Percentiles rank a stretch among this genome's conserved stretches.
phyloP scores from a whole-genome alignment of 1,284 basidiomycete species.

The Naganishia sp. region DNA sequence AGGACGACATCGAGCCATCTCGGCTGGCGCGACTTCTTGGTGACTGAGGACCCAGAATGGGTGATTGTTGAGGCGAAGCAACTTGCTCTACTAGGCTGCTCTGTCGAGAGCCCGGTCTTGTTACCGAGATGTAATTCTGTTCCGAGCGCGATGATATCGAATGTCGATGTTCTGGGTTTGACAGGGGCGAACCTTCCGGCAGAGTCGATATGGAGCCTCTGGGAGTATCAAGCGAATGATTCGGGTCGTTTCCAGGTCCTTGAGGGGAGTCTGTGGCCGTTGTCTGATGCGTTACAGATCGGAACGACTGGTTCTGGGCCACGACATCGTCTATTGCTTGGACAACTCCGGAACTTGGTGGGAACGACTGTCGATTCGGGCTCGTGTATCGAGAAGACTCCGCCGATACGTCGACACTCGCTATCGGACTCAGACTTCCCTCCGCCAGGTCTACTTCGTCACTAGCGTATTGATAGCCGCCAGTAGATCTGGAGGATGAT shows the following conservation, averaged over 20 bases:
- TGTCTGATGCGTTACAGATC: not conserved
- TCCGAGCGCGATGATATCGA: slow-evolving; percentile 22
- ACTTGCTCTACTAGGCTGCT: slow-evolving; percentile 27
- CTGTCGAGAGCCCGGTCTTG: slow-evolving; percentile 19
- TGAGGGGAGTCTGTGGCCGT: not conserved
- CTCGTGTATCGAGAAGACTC: slow-evolving; percentile 27
- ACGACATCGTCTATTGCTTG: not conserved
- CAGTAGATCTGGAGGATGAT: not conserved
- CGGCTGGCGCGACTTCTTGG: slow-evolving; percentile 18
- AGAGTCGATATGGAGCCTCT: slow-evolving; percentile 17
- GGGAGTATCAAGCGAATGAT: slow-evolving; percentile 8
- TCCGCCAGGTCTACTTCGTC: slow-evolving; percentile 28
- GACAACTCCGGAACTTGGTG: not conserved
- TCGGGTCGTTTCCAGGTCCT: not conserved
- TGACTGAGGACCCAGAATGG: slow-evolving; percentile 11
- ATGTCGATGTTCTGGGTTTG: slow-evolving; percentile 3
- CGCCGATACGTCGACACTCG: slow-evolving; percentile 20
- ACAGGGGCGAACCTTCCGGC: slow-evolving; percentile 10
- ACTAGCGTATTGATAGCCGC: slow-evolving; percentile 2
- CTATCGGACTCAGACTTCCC: slow-evolving; percentile 31
- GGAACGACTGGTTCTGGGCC: not conserved
- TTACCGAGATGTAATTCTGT: slow-evolving; percentile 27
- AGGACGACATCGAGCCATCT: slow-evolving; percentile 6
- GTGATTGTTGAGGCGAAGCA: slow-evolving; percentile 24
- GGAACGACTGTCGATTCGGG: not conserved